Base-by-base conservation (phyloP, 495 filamentous ascomycete species). In the Neurospora tetrasperma region DNA sequence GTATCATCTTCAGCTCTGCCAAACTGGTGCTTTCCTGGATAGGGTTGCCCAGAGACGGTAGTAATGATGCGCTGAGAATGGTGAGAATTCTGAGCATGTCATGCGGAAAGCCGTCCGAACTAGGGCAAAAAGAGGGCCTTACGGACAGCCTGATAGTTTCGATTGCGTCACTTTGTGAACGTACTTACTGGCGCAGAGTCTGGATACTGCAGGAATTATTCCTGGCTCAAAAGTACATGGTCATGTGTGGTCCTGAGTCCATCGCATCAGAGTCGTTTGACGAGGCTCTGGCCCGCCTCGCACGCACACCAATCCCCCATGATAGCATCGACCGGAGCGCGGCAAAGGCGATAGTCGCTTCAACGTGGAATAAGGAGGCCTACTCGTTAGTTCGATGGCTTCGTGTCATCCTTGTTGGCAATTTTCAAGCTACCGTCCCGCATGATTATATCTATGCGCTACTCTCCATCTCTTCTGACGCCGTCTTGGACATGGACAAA, bases 371-470 rank as follows among this genome's bases (percentile, higher is more conserved):
- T n/a, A 14, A 1, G 4, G 4, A 3, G 2, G 1, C 7, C 2
- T 62, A 2, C 12, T 31, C 54, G 11, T 62, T 62, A 8, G 0
- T 0, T 0, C 23, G 12, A 62, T 62, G 54, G 54, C 11, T 59
- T 14, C 5, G 2, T 59, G 0, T 14, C 12, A 8, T 0, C 16
- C 11, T 62, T 4, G 0, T 0, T 0, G 2, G 2, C 54, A 62
- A 62, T 31, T 16, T 16, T 5, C 12, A 31, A 31, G 54, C 54
- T 31, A 62, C 54, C 2, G 12, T 62, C 54, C 54, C 54, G 23
- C 54, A 62, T 16, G 54, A 62, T 31, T 62, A 62, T 31, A 5
- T 62, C 8, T 62, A 62, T 8, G 54, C 54, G 54, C 5, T 62
- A 7, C 12, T 62, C 23, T 16, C 54, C 12, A 62, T 62, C 5